phyloP scores from a whole-genome alignment of 2,329 filamentous ascomycete species.

The Cadophora sp. region DNA sequence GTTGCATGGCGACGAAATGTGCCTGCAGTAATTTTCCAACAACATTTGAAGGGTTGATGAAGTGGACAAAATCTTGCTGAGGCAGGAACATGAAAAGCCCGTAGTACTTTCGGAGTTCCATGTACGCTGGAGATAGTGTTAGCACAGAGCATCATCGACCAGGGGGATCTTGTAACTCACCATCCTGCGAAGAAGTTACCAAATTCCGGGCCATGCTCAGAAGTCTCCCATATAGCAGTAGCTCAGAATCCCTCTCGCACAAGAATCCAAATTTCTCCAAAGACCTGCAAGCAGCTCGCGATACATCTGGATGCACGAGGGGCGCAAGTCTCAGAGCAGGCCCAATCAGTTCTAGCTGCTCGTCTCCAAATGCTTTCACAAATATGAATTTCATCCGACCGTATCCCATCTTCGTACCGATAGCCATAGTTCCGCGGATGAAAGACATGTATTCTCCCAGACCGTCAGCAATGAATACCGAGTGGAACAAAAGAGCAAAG shows the following conservation, averaged over 20 bases:
- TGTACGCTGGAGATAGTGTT: constrained; percentile 31
- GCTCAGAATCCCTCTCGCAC: constrained; percentile 52
- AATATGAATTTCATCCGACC: constrained; percentile 58
- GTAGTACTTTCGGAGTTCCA: constrained; percentile 35
- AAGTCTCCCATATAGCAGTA: constrained; percentile 55
- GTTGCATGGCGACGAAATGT: constrained; percentile 40
- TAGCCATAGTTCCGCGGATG: constrained; percentile 62
- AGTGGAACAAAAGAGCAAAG: constrained; percentile 65
- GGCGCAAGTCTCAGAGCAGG: constrained; percentile 55
- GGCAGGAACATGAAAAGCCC: constrained; percentile 33
- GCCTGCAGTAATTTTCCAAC: constrained; percentile 37
- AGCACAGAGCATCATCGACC: constrained; percentile 1
- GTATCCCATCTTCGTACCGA: constrained; percentile 62
- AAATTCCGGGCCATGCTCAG: constrained; percentile 50
- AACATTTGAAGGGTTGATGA: constrained; percentile 33
- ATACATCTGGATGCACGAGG: constrained; percentile 54
- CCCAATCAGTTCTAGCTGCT: constrained; percentile 50
- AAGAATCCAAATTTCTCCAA: constrained; percentile 54
- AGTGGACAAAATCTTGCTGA: constrained; percentile 34
- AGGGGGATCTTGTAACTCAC: constrained; percentile 24
- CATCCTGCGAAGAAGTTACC: constrained; percentile 37
- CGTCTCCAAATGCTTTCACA: constrained; percentile 52
- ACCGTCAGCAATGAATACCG: constrained; percentile 62
- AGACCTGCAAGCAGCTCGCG: constrained; percentile 54
- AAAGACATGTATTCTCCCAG: constrained; percentile 67